A percentile compares a stretch with the other conserved stretches of the same genome.
phyloP scores from a whole-genome alignment of 2,329 filamentous ascomycete species.

The Penicillium crustosum region DNA sequence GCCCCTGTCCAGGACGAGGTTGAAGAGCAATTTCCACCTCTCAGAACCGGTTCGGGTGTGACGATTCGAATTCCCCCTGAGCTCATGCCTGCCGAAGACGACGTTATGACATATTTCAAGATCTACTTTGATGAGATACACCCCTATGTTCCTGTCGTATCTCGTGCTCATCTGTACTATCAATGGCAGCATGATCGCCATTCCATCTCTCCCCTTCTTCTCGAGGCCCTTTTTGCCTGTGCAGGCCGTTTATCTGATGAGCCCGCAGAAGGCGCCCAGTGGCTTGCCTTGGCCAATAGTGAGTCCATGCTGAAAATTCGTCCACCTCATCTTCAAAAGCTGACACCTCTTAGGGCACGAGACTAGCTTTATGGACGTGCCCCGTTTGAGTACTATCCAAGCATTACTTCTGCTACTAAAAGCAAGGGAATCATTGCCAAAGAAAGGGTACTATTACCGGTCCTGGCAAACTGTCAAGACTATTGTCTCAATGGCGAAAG shows the following conservation, averaged over 20 bases:
- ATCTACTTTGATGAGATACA: constrained; percentile 90
- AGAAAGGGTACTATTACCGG: constrained; percentile 91
- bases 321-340: constrained; percentile 15
- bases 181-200: constrained; percentile 83
- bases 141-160: constrained; percentile 86
- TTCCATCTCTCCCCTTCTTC: constrained; percentile 82
- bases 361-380: constrained; percentile 89
- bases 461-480: constrained; percentile 97
- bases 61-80: constrained; percentile 87
- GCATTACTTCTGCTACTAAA: constrained; percentile 85
- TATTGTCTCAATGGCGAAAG: constrained; percentile 89
- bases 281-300: constrained; percentile 88
- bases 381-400: constrained; percentile 86
- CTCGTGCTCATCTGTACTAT: constrained; percentile 77
- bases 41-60: constrained; percentile 66
- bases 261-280: constrained; percentile 80
- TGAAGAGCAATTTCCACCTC: constrained; percentile 67
- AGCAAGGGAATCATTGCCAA: constrained; percentile 85
- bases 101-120: constrained; percentile 79
- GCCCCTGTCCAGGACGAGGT: constrained; percentile 65
- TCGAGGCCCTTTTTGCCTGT: constrained; percentile 90
- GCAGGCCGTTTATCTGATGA: constrained; percentile 81
- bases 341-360: constrained; percentile 67
- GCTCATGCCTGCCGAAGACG: constrained; percentile 86
- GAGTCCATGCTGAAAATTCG: constrained; percentile 33